Evolutionary conservation across 1,284 basidiomycete species (phyloP), one percentile per base, ranked within the genome.

Genomic region (Papiliotrema flavescens): DNA sequence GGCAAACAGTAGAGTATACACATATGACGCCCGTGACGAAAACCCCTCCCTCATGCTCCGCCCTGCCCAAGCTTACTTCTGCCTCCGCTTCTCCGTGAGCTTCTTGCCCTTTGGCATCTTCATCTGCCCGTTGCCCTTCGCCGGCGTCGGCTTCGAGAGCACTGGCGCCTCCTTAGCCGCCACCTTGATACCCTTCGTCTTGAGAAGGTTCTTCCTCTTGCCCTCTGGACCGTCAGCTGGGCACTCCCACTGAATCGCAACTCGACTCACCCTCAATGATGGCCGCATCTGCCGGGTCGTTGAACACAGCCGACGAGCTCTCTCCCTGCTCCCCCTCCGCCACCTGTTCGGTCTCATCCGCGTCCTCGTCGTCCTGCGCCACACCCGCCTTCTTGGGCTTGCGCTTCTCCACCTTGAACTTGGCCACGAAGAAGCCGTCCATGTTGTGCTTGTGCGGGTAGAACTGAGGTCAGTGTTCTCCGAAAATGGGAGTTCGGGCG

Each of bases 341-440:
- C 0, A 69, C 77, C 53, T 66, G 65, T 44, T 77, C 80, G 19
- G 72, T 74, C 39, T 71, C 76, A n/a, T 70, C 73, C 20, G 75
- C 76, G 22, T 67, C 69, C 20, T 75, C 76, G 22, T 67, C 69
- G 41, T 67, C 71, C 26, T 70, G 62, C 2, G 46, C 55, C 26
- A 35, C 58, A 8, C 63, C 54, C 19, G 65, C 63, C 52, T 66
- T 70, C 48, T 68, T 70, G 78, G 90, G 93, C 49, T 77, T 73
- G 57, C 85, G 82, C 76, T 84, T 88, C 71, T 86, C 87, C 22
- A 98, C 86, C 77, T 92, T 96, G 81, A 99, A 90, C 78, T 98
- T 98, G 62, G 95, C 94, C 53, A 98, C 93, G 75, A 85, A 99
- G 82, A 99, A 99, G 2, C 96, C 96, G 76, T 99, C 96, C 89